Conservation (phyloP, 2,329 filamentous ascomycete genomes). For the Diatrype stigma region DNA sequence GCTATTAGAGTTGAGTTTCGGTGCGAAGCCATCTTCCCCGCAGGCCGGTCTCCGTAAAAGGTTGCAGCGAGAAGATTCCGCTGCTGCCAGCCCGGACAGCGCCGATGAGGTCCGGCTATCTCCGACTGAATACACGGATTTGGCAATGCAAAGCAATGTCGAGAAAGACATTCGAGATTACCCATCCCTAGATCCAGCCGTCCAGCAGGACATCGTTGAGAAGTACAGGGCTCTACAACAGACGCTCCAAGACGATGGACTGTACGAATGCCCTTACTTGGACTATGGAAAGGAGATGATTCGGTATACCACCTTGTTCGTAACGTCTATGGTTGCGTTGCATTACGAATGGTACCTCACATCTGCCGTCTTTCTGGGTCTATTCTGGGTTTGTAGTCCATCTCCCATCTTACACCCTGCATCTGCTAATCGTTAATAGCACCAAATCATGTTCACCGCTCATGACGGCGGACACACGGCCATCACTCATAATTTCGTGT, state of each 20-base stretch:
- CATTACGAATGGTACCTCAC: conserved; percentile 50
- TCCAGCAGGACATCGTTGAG: conserved; percentile 49
- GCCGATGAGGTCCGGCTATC: conserved; percentile 1
- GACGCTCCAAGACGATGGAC: conserved; percentile 48
- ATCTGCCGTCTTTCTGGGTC: conserved; percentile 54
- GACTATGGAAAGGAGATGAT: conserved; percentile 55
- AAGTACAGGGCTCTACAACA: conserved; percentile 56
- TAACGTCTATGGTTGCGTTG: conserved; percentile 41
- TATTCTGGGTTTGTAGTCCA: conserved; percentile 50
- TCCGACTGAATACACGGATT: conserved; percentile 30
- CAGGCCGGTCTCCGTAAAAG: not conserved
- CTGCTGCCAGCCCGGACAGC: not conserved
- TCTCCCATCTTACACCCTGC: not conserved
- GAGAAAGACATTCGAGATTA: conserved; percentile 35
- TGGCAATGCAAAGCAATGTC: conserved; percentile 32
- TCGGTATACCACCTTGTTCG: conserved; percentile 52
- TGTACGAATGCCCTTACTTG: conserved; percentile 55
- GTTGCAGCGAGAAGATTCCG: not conserved
- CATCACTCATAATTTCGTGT: conserved; percentile 55
- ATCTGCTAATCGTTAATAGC: conserved; percentile 33
- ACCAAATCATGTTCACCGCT: conserved; percentile 65
- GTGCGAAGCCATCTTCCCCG: not conserved
- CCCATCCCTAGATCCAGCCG: conserved; percentile 49
- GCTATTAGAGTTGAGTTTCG: not conserved
- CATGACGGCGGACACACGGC: conserved; percentile 62